phyloP scores from a whole-genome alignment of 2,329 filamentous ascomycete species.

The Monosporascus sp. region DNA sequence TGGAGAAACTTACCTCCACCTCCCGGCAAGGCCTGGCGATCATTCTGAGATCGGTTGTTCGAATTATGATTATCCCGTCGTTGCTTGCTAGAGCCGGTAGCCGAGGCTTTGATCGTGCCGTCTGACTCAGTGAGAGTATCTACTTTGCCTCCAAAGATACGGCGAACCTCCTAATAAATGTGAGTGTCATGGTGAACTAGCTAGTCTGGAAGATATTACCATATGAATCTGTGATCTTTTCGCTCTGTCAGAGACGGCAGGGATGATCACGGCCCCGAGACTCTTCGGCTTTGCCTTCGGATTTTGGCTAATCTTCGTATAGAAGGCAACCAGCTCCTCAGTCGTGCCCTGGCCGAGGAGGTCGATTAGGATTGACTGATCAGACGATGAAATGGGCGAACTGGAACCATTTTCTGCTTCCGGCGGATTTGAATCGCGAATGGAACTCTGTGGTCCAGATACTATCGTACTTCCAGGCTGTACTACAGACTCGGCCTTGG shows the following conservation, averaged over 20 bases:
- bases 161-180: slow-evolving; percentile 53
- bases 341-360: slow-evolving; percentile 17
- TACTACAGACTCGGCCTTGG: neutral
- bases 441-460: neutral
- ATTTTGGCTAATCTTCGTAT: slow-evolving; percentile 15
- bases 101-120: slow-evolving; percentile 58
- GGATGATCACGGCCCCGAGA: slow-evolving; percentile 17
- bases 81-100: slow-evolving; percentile 14
- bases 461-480: neutral
- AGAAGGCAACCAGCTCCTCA: slow-evolving; percentile 18
- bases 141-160: slow-evolving; percentile 71
- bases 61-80: slow-evolving; percentile 23
- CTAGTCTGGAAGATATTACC: slow-evolving; percentile 19
- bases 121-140: slow-evolving; percentile 62
- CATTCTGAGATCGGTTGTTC: slow-evolving; percentile 16
- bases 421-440: slow-evolving; percentile 2
- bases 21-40: slow-evolving; percentile 16
- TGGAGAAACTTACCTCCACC: slow-evolving; percentile 72
- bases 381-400: slow-evolving; percentile 10
- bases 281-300: slow-evolving; percentile 12
- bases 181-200: slow-evolving; percentile 11
- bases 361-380: slow-evolving; percentile 14
- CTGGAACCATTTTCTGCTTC: slow-evolving; percentile 3
- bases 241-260: slow-evolving; percentile 21
- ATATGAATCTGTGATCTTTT: slow-evolving; percentile 39